Evolutionary conservation across 345 rosid genomes (phyloP).

Genomic region (Syzygium oleosum): DNA sequence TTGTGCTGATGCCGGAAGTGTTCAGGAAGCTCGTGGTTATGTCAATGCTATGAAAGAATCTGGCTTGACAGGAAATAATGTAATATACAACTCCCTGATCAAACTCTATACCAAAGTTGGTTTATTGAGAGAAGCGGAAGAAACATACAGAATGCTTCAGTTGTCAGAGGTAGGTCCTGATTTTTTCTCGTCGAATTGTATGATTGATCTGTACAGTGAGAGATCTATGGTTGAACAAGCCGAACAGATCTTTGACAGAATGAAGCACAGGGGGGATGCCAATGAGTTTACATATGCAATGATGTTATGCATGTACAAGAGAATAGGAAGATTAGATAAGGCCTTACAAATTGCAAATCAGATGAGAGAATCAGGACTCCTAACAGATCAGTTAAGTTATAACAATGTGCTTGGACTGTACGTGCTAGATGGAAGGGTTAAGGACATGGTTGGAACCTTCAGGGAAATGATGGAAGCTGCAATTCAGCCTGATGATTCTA

Average conservation of each 20-base stretch:
- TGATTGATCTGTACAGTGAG: conserved; percentile 77
- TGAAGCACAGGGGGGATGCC: conserved; percentile 59
- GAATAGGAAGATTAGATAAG: conserved; percentile 62
- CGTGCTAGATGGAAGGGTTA: conserved; percentile 63
- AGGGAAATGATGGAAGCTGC: conserved; percentile 61
- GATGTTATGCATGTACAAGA: conserved; percentile 83
- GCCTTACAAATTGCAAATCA: conserved; percentile 55
- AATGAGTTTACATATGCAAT: conserved; percentile 77
- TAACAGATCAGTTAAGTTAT: conserved; percentile 58
- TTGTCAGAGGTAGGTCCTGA: conserved; percentile 32
- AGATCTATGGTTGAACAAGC: conserved; percentile 66
- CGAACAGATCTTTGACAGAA: conserved; percentile 36
- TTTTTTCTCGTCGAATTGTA: conserved; percentile 63
- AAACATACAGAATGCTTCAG: conserved; percentile 47
- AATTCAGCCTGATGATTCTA: conserved; percentile 42
- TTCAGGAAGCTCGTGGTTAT: conserved; percentile 46
- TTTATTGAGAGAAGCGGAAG: conserved; percentile 69
- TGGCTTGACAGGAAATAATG: conserved; percentile 49
- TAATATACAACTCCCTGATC: conserved; percentile 63
- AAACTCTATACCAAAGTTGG: conserved; percentile 84
- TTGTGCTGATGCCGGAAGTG: conserved; percentile 68
- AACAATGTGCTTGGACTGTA: conserved; percentile 57
- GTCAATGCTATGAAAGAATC: conserved; percentile 50
- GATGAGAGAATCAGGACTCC: conserved; percentile 54
- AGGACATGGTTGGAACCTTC: conserved; percentile 48